Base-by-base conservation (phyloP, 2,329 filamentous ascomycete genomes). In the Trichophyton benhamiae region DNA sequence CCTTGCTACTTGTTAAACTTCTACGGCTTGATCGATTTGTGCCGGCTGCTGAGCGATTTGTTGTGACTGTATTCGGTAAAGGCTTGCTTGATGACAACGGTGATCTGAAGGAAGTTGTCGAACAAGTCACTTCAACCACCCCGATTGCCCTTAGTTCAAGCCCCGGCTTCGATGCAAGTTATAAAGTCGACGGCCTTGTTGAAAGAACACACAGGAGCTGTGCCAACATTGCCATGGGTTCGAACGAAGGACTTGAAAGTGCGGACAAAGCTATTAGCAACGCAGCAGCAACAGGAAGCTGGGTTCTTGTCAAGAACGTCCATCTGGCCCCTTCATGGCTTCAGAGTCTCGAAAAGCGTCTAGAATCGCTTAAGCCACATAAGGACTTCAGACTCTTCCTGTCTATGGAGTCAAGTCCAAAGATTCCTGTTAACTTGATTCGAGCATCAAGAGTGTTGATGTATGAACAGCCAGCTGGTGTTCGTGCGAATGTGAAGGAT, bases 271-370 rank as follows among this genome's bases (percentile, higher is more conserved):
- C 95, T 33, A 91, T 99, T 70, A 88, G 84, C 75, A 90, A 91
- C 68, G 94, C 94, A 8, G 92, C 94, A 3, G 89, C 95, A 62
- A 88, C 87, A 15, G 94, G 94, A 66, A 90, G 86, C 27, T 99
- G 94, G 94, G 95, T 99, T 8, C 82, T 99, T 64, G 86, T 99
- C 81, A 99, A 99, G 83, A 99, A 99, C 78, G 94, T 99, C 20
- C 94, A 99, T 75, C 82, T 99, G 64, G 91, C 92, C 33, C 91
- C 94, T 1, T 89, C 90, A 11, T 99, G 95, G 95, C 80, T 99
- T 36, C 92, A 97, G 75, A 96, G 91, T 69, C 82, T 99, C 15
- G 92, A 99, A 79, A 99, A 99, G 81, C 86, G 92, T 52, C 88
- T 99, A 77, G 91, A 96, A 67, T 89, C 90, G 9, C 87, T 99